Percentiles rank a stretch among this genome's conserved stretches.
Conservation (phyloP, 768 basidiomycete species). For the Mrakia hoshinonis region DNA sequence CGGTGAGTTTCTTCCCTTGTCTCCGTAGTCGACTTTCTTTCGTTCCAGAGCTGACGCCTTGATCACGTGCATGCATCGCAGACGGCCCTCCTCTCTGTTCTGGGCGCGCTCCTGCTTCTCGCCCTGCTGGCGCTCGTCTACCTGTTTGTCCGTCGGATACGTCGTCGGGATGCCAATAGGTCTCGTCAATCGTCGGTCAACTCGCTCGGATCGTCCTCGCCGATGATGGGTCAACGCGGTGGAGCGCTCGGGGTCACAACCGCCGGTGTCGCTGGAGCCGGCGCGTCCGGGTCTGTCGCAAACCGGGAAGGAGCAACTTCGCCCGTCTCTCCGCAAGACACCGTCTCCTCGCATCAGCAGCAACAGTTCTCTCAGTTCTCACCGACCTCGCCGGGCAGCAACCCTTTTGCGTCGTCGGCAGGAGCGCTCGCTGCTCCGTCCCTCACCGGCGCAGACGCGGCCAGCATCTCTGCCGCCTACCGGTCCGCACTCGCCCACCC, state of each 20-base stretch:
- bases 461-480: slow-evolving; percentile 15
- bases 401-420: background rate
- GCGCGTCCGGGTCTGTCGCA: background rate
- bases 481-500: slow-evolving; percentile 21
- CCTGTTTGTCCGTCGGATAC: slow-evolving; percentile 22
- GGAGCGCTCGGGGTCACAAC: slow-evolving; percentile 7
- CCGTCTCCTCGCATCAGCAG: slow-evolving; percentile 10
- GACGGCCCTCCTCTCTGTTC: slow-evolving; percentile 27
- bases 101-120: slow-evolving; percentile 26
- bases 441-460: slow-evolving; percentile 20
- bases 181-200: background rate
- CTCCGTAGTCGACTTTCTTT: background rate
- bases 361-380: background rate
- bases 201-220: slow-evolving; percentile 1
- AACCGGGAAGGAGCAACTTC: background rate
- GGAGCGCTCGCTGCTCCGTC: background rate
- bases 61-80: background rate
- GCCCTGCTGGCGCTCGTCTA: slow-evolving; percentile 16
- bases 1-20: slow-evolving; percentile 6
- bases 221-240: background rate
- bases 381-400: background rate
- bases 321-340: background rate
- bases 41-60: background rate
- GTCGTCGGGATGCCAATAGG: background rate
- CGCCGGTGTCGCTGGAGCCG: background rate